Conservation (phyloP, 371 early-diverging fungal genomes). For the Lichtheimia corymbifera region DNA sequence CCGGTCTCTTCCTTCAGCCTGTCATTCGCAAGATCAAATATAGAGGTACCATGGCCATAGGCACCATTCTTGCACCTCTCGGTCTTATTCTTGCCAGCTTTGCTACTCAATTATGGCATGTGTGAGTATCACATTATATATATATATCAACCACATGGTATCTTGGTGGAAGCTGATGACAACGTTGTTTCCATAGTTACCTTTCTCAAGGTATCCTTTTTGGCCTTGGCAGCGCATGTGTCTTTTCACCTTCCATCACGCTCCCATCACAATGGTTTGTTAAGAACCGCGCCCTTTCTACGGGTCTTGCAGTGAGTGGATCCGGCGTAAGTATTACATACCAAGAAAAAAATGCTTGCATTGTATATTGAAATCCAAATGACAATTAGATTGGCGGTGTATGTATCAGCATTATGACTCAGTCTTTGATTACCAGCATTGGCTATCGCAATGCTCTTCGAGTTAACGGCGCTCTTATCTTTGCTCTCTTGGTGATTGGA, state of each 20-base stretch:
- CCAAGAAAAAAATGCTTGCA: no score
- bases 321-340: conserved; percentile 63
- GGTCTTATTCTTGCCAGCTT: conserved; percentile 61
- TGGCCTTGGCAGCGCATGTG: conserved; percentile 55
- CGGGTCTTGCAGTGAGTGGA: conserved; percentile 76
- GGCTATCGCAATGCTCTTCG: conserved; percentile 62
- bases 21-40: conserved; percentile 59
- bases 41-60: conserved; percentile 59
- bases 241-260: conserved; percentile 65
- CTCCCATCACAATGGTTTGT: conserved; percentile 78
- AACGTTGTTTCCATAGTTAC: conserved; percentile 22
- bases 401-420: conserved; percentile 59
- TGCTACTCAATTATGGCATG: conserved; percentile 56
- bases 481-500: conserved; percentile 41
- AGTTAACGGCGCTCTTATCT: conserved; percentile 31
- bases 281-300: conserved; percentile 69
- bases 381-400: conserved; percentile 56
- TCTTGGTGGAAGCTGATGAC: no score
- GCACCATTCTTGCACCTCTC: conserved; percentile 51
- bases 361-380: no score
- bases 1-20: conserved; percentile 65
- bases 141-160: no score
- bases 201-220: conserved; percentile 66
- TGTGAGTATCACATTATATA: conserved; percentile 16
- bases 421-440: conserved; percentile 43